Percentiles rank a stretch among this genome's conserved stretches.
Evolutionary conservation across 257 asterid genomes (phyloP).

Genomic region (Handroanthus guayacan): DNA sequence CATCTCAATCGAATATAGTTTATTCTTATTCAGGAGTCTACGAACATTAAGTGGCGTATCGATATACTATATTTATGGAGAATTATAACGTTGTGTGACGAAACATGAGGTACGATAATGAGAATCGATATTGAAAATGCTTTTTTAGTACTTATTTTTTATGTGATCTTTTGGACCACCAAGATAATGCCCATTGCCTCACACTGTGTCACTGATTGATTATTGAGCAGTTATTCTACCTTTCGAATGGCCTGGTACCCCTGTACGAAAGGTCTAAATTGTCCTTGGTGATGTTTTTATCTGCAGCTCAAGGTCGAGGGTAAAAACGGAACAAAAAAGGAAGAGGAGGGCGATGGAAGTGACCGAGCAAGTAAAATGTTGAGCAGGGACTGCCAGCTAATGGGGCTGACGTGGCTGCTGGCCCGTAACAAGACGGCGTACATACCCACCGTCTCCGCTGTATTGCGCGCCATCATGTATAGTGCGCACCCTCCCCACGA

Average conservation of each 20-base stretch:
- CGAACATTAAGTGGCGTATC: too few relatives aligned
- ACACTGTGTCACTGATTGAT: background rate
- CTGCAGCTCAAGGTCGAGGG: slow-evolving; percentile 69
- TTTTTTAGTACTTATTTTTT: background rate
- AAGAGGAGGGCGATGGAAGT: slow-evolving; percentile 36
- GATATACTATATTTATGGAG: background rate
- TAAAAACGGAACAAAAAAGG: slow-evolving; percentile 64
- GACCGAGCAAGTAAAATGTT: slow-evolving; percentile 80
- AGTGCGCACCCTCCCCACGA: slow-evolving; percentile 86
- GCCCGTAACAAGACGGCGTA: slow-evolving; percentile 97
- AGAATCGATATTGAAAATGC: background rate
- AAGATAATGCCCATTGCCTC: background rate
- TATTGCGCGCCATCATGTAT: slow-evolving; percentile 93
- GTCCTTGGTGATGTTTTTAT: slow-evolving; percentile 3
- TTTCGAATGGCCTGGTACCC: too few relatives aligned
- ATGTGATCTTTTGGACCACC: background rate
- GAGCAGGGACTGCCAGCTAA: slow-evolving; percentile 83
- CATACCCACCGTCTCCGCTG: slow-evolving; percentile 99
- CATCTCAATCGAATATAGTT: too few relatives aligned
- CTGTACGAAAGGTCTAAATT: slow-evolving; percentile 24
- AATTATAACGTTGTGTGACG: too few relatives aligned
- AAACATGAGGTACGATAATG: background rate
- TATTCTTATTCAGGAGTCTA: too few relatives aligned
- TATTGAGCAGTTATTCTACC: background rate
- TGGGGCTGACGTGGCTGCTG: slow-evolving; percentile 99